phyloP scores from a whole-genome alignment of 768 basidiomycete species.

The Trametes cinnabarina region DNA sequence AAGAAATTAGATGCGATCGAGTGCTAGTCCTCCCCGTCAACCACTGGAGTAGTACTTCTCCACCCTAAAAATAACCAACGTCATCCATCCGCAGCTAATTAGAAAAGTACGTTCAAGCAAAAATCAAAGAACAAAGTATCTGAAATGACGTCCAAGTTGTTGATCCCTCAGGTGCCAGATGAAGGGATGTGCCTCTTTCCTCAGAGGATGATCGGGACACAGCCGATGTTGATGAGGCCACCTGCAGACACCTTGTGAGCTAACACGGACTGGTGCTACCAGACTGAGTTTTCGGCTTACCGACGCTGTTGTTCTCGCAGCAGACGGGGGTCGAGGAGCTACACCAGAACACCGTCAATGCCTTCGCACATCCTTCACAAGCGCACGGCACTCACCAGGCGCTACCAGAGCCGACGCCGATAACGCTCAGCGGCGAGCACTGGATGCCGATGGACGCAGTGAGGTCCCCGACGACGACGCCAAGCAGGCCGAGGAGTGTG shows the following conservation, averaged over 20 bases:
- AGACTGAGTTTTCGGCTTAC: neutral
- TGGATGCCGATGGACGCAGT: conserved; percentile 18
- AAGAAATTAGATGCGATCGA: too few species aligned
- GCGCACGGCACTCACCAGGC: conserved; percentile 1
- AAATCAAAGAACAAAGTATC: too few species aligned
- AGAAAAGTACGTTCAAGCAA: too few species aligned
- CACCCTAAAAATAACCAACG: too few species aligned
- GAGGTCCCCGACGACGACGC: conserved; percentile 19
- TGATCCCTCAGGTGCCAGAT: too few species aligned
- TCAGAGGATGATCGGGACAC: conserved; percentile 11
- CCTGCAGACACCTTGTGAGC: neutral
- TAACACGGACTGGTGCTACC: too few species aligned
- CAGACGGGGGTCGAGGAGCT: conserved; percentile 11
- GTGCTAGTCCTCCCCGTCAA: too few species aligned
- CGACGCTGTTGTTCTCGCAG: conserved; percentile 14
- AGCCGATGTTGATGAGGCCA: conserved; percentile 18
- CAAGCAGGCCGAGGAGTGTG: conserved; percentile 10
- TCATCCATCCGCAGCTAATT: too few species aligned
- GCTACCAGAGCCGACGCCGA: conserved; percentile 4
- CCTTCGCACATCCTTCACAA: neutral
- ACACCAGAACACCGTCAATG: neutral
- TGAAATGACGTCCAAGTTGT: too few species aligned
- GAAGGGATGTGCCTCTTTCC: too few species aligned
- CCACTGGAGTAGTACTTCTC: too few species aligned
- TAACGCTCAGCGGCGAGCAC: conserved; percentile 21